Conservation (phyloP, 192 early-diverging fungal species). For the Coemansia sp. region DNA sequence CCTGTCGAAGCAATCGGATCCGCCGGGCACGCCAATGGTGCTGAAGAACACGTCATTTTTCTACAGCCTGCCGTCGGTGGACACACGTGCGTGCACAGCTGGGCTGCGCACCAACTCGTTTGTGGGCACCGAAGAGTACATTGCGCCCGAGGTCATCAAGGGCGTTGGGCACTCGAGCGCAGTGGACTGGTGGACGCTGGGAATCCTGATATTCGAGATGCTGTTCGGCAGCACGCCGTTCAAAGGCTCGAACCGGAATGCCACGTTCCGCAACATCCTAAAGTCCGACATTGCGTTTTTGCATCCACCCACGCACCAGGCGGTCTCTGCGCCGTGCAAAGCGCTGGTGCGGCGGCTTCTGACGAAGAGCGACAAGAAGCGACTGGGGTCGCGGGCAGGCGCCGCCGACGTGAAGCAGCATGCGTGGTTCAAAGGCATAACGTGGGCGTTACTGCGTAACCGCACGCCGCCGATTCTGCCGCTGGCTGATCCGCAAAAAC, state of each 20-base stretch:
- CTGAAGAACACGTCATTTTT: constrained; percentile 62
- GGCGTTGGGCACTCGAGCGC: constrained; percentile 90
- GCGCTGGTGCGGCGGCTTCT: constrained; percentile 80
- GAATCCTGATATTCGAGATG: constrained; percentile 98
- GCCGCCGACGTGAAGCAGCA: constrained; percentile 94
- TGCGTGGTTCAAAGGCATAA: constrained; percentile 83
- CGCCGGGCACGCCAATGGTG: constrained; percentile 72
- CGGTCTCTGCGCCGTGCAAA: constrained; percentile 62
- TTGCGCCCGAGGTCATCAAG: constrained; percentile 98
- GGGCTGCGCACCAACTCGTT: constrained; percentile 93
- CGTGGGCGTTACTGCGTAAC: constrained; percentile 92
- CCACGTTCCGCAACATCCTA: constrained; percentile 87
- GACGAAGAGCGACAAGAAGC: constrained; percentile 83
- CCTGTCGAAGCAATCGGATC: constrained; percentile 89
- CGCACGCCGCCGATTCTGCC: constrained; percentile 84
- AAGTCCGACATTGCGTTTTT: constrained; percentile 79
- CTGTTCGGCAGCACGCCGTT: constrained; percentile 96
- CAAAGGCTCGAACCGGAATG: constrained; percentile 85
- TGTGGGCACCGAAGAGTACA: constrained; percentile 99
- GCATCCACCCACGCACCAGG: constrained; percentile 51
- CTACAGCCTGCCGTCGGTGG: constrained; percentile 67
- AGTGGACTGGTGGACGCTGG: constrained; percentile 99
- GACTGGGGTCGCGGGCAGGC: constrained; percentile 85
- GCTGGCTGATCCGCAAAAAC: constrained; percentile 55
- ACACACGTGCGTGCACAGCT: constrained; percentile 87